phyloP scores from a whole-genome alignment of 2,329 filamentous ascomycete species.

The Colletotrichum filicis region DNA sequence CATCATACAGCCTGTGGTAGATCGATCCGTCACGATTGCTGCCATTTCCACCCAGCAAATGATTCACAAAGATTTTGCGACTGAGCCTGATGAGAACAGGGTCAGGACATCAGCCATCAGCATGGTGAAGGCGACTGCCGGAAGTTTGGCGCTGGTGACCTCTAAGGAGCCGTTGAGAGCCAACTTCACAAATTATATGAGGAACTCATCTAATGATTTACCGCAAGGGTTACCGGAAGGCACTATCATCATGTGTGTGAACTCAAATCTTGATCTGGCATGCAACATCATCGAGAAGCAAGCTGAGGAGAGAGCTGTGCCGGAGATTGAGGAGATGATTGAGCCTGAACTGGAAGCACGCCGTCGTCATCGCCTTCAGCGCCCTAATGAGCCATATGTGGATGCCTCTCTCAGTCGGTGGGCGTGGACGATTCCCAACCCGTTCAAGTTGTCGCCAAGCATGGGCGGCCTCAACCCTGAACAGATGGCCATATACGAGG shows the following conservation, averaged over 20 bases:
- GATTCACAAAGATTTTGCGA: constrained; percentile 95
- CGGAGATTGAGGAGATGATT: constrained; percentile 95
- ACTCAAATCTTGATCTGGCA: constrained; percentile 94
- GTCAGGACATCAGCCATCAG: constrained; percentile 88
- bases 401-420: constrained; percentile 86
- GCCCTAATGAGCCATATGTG: constrained; percentile 86
- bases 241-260: constrained; percentile 97
- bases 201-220: constrained; percentile 73
- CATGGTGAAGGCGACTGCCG: constrained; percentile 94
- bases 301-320: constrained; percentile 90
- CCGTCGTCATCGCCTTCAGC: constrained; percentile 77
- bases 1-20: constrained; percentile 97
- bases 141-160: constrained; percentile 94
- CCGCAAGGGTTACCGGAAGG: constrained; percentile 90
- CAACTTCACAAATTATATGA: constrained; percentile 97
- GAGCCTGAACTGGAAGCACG: constrained; percentile 83
- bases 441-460: constrained; percentile 84
- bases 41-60: constrained; percentile 96
- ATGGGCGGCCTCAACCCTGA: constrained; percentile 82
- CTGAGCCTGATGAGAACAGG: constrained; percentile 89
- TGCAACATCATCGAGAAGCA: constrained; percentile 96
- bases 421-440: constrained; percentile 93
- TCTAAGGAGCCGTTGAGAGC: constrained; percentile 96
- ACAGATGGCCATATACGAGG: constrained; percentile 95
- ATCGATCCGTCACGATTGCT: constrained; percentile 96